Conservation (phyloP, 805 yeast species). For the Maudiozyma bulderi region DNA sequence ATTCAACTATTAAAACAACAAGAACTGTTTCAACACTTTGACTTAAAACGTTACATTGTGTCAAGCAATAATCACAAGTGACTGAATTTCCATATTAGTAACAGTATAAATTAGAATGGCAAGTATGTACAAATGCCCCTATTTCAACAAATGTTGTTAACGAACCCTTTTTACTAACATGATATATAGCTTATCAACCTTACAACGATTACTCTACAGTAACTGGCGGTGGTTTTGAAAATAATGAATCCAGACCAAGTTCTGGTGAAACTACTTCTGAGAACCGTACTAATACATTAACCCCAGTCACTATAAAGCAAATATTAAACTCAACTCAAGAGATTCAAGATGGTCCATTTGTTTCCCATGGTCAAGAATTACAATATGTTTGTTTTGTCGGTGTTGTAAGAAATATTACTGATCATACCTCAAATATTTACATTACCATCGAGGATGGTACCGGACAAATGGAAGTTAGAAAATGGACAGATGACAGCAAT, state of each 20-base stretch:
- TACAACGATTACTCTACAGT: slow-evolving; percentile 25
- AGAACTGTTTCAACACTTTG: no score
- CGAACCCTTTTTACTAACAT: not conserved
- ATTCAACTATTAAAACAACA: no score
- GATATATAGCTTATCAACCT: slow-evolving; percentile 23
- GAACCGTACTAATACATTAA: slow-evolving; percentile 28
- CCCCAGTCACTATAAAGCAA: slow-evolving; percentile 70
- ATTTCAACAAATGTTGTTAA: no score
- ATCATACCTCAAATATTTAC: slow-evolving; percentile 45
- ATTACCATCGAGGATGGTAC: slow-evolving; percentile 74
- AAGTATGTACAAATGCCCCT: no score
- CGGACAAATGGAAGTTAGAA: slow-evolving; percentile 52
- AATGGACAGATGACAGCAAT: slow-evolving; percentile 45
- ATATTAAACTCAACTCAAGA: slow-evolving; percentile 49
- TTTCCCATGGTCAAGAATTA: slow-evolving; percentile 48
- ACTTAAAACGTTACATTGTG: no score
- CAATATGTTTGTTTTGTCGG: slow-evolving; percentile 61
- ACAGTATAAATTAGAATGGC: no score
- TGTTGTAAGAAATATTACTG: slow-evolving; percentile 54
- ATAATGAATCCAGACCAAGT: slow-evolving; percentile 18
- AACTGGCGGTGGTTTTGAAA: slow-evolving; percentile 27
- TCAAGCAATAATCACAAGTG: no score
- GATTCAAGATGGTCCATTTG: slow-evolving; percentile 61
- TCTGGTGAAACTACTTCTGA: slow-evolving; percentile 14
- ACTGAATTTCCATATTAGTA: no score